Evolutionary conservation across 192 early-diverging fungal species (phyloP), one percentile per base, ranked within the genome.

Genomic region (Podila horticola): DNA sequence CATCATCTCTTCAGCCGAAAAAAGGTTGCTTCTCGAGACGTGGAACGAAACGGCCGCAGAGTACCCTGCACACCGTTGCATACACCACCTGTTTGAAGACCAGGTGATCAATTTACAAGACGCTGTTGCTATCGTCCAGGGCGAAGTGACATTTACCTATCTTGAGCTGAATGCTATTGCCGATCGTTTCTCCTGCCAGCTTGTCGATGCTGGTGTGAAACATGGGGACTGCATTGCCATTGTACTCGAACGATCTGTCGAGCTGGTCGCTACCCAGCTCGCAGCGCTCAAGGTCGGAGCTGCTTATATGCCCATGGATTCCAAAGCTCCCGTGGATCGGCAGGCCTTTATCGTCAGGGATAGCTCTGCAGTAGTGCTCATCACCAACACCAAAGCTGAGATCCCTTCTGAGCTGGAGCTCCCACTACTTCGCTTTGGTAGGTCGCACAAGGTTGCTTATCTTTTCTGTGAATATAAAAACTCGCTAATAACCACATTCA

Each of bases 271-370:
- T 9, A 6, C 61, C 34, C 31, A 62, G 61, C 11, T 62, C 12
- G 61, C 61, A 6, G 20, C 20, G 7, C 61, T 62, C 61, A 62
- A 62, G 61, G 61, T 34, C 31, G 61, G 61, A 36, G 61, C 61
- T 13, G 34, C 61, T 15, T 62, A 62, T 62, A 33, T 62, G 4
- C 61, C 61, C 9, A 31, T 62, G 10, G 61, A 62, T 34, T 11
- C 34, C 31, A 33, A 17, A 17, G 31, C 61, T 12, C 61, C 61
- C 4, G 61, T 17, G 33, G 33, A 34, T 34, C 2, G 33, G 6
- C 6, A 5, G 33, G 33, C 33, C 33, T 34, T 5, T 6, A 34
- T 34, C 6, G 33, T 34, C 33, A 34, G 33, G 33, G 6, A 34
- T 6, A 34, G 6, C 33, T 34, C n/a, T n/a, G n/a, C n/a, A n/a